Evolutionary conservation across 2,329 filamentous ascomycete genomes (phyloP).

Genomic region (Ramichloridium luteum): DNA sequence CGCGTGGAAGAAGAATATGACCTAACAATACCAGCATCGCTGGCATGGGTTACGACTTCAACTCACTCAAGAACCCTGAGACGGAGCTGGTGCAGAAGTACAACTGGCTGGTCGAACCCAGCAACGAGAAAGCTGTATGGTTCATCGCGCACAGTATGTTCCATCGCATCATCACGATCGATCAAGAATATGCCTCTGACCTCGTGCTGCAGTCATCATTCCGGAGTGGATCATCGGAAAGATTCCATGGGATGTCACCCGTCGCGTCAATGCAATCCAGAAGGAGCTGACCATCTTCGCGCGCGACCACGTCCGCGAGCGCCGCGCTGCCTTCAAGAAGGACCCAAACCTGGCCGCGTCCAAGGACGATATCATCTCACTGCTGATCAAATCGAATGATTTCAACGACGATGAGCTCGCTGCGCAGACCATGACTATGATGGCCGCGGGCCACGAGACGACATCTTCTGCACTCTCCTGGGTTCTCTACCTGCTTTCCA

Average conservation of each 20-base stretch:
- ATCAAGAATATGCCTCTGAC: background rate
- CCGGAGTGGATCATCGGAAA: constrained; percentile 23
- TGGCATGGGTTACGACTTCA: constrained; percentile 33
- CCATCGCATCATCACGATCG: constrained; percentile 8
- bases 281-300: constrained; percentile 30
- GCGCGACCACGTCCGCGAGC: constrained; percentile 34
- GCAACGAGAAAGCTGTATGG: constrained; percentile 35
- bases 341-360: constrained; percentile 23
- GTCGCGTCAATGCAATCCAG: constrained; percentile 20
- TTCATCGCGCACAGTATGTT: constrained; percentile 30
- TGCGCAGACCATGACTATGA: constrained; percentile 44
- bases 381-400: constrained; percentile 40
- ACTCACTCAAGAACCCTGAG: constrained; percentile 29
- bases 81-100: constrained; percentile 32
- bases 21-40: constrained; percentile 24
- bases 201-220: background rate
- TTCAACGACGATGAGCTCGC: constrained; percentile 42
- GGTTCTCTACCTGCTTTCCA: constrained; percentile 58
- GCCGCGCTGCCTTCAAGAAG: constrained; percentile 25
- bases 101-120: constrained; percentile 35
- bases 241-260: constrained; percentile 38
- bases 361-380: constrained; percentile 32
- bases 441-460: constrained; percentile 58
- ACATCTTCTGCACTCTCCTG: constrained; percentile 66
- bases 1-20: background rate